Evolutionary conservation across 768 basidiomycete genomes (phyloP).

Genomic region (Tremella mesenterica): DNA sequence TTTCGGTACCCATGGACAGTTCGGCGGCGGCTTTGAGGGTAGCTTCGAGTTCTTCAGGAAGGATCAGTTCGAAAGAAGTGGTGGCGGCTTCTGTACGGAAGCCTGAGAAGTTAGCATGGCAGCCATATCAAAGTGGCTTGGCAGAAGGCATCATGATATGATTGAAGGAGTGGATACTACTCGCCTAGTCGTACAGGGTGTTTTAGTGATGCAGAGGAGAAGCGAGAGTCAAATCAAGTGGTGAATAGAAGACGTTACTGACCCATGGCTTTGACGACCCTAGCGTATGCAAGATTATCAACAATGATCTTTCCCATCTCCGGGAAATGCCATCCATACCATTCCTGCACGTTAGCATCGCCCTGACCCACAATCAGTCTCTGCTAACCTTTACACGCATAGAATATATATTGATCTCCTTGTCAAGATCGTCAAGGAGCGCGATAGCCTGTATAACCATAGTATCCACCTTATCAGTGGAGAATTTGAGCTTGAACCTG

Average conservation of each 20-base stretch:
- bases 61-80: conserved; percentile 77
- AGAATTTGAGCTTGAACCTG: conserved; percentile 98
- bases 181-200: too few species aligned
- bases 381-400: conserved; percentile 91
- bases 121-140: too few species aligned
- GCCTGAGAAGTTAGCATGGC: too few species aligned
- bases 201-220: background rate
- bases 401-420: conserved; percentile 98
- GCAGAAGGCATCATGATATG: too few species aligned
- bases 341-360: conserved; percentile 60
- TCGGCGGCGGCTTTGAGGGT: conserved; percentile 91
- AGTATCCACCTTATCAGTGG: conserved; percentile 98
- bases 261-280: conserved; percentile 87
- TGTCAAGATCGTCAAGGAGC: conserved; percentile 94
- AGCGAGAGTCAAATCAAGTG: background rate
- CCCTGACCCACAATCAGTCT: background rate
- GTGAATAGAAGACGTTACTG: conserved; percentile 34
- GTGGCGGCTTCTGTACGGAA: conserved; percentile 87
- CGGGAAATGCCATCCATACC: conserved; percentile 99
- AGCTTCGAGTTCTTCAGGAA: conserved; percentile 94
- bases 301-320: conserved; percentile 98
- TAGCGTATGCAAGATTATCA: conserved; percentile 95
- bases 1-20: conserved; percentile 99
- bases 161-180: too few species aligned
- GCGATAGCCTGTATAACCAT: conserved; percentile 99